Evolutionary conservation across 129 eudicot species (phyloP).

Genomic region (Flaveria robusta): DNA sequence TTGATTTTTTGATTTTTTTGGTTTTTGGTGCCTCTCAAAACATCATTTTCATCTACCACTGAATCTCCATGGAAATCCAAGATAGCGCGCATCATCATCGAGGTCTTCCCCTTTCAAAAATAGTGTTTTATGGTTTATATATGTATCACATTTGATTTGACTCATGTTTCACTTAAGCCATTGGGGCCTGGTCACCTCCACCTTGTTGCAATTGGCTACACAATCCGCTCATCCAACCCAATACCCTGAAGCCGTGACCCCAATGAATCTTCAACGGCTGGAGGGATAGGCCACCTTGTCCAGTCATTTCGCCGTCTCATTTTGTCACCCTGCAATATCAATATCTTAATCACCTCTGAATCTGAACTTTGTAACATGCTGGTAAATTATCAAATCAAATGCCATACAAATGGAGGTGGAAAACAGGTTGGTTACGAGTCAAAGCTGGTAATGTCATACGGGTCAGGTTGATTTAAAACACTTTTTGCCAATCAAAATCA

Average conservation of each 20-base stretch:
- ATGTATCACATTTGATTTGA: background rate
- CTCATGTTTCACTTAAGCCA: slow-evolving; percentile 22
- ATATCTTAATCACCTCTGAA: background rate
- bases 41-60: slow-evolving; percentile 38
- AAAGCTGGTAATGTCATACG: background rate
- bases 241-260: slow-evolving; percentile 32
- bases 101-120: slow-evolving; percentile 27
- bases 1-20: background rate
- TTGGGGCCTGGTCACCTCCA: slow-evolving; percentile 22
- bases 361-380: background rate
- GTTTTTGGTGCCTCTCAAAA: slow-evolving; percentile 37
- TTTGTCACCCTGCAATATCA: slow-evolving; percentile 43
- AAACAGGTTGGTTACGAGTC: background rate
- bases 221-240: slow-evolving; percentile 26
- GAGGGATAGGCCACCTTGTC: slow-evolving; percentile 56
- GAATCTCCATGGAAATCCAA: slow-evolving; percentile 37
- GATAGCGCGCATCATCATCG: slow-evolving; percentile 44
- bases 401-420: background rate
- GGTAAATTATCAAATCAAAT: background rate
- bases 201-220: slow-evolving; percentile 29
- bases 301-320: slow-evolving; percentile 55
- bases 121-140: slow-evolving; percentile 1
- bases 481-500: background rate
- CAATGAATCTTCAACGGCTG: slow-evolving; percentile 38
- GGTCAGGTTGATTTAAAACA: background rate